Percentiles rank a stretch among this genome's conserved stretches.
phyloP scores from a whole-genome alignment of 768 basidiomycete species.

The Russula olivacea region DNA sequence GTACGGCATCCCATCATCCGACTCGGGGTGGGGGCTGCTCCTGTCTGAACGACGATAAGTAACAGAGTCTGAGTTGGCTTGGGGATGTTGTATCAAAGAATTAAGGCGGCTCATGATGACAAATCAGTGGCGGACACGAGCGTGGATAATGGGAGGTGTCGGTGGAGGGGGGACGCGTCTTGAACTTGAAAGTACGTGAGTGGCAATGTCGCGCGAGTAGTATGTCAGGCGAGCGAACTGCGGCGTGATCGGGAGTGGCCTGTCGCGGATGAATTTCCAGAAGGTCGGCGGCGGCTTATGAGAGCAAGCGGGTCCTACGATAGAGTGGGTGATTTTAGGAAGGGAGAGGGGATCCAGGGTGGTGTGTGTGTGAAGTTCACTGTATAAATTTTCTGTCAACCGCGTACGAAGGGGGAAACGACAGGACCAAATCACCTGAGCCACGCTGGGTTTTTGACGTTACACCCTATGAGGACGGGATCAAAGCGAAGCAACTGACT shows the following conservation, averaged over 20 bases:
- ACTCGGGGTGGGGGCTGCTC: constrained; percentile 18
- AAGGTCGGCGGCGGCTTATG: constrained; percentile 21
- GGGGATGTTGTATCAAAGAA: constrained; percentile 19
- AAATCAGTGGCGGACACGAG: constrained; percentile 4
- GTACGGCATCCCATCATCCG: constrained; percentile 20
- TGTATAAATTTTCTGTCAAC: constrained; percentile 24
- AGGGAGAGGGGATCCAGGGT: not conserved
- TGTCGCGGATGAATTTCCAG: constrained; percentile 22
- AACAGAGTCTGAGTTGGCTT: constrained; percentile 19
- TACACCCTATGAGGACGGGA: constrained; percentile 20
- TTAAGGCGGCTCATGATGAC: constrained; percentile 23
- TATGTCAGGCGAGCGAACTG: constrained; percentile 24
- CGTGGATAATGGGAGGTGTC: constrained; percentile 2
- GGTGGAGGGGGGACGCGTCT: constrained; percentile 10
- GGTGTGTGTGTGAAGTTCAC: constrained; percentile 8
- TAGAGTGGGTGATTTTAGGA: constrained; percentile 9
- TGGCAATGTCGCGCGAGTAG: constrained; percentile 11
- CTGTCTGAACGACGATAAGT: constrained; percentile 18
- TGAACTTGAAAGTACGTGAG: constrained; percentile 14
- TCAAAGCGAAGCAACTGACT: constrained; percentile 22
- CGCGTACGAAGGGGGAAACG: constrained; percentile 24
- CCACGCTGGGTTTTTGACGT: constrained; percentile 22
- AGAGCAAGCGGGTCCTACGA: constrained; percentile 16
- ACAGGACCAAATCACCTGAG: constrained; percentile 23
- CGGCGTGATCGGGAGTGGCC: constrained; percentile 25